Evolutionary conservation across 2,329 filamentous ascomycete species (phyloP).

Genomic region (Boeremia lycopersici): DNA sequence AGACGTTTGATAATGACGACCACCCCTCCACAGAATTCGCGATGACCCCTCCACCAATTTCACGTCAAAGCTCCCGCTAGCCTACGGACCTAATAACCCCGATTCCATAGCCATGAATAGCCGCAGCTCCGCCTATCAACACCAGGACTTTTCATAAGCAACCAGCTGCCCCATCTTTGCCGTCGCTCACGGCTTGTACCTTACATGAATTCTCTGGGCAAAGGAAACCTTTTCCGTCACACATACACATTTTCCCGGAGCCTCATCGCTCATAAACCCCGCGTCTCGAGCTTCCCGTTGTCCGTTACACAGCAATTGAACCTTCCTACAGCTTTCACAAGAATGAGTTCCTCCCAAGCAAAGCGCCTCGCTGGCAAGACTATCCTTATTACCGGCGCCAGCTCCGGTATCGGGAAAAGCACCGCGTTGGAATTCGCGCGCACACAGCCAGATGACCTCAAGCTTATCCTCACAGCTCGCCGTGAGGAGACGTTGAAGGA

Average conservation of each 20-base stretch:
- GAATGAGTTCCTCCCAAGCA: constrained; percentile 69
- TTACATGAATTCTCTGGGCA: constrained; percentile 14
- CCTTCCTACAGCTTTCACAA: constrained; percentile 41
- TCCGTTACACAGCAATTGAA: constrained; percentile 12
- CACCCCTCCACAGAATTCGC: constrained; percentile 9
- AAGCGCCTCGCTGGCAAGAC: constrained; percentile 94
- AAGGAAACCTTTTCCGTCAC: constrained; percentile 8
- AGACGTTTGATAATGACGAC: constrained; percentile 4
- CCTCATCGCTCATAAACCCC: constrained; percentile 3
- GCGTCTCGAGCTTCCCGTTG: background rate
- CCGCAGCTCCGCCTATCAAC: constrained; percentile 5
- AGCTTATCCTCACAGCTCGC: constrained; percentile 87
- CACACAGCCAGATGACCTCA: constrained; percentile 77
- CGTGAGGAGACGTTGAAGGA: constrained; percentile 78
- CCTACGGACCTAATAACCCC: constrained; percentile 5
- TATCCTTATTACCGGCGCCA: constrained; percentile 87
- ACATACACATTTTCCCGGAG: constrained; percentile 3
- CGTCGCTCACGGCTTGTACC: background rate
- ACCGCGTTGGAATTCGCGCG: constrained; percentile 92
- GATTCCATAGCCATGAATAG: background rate
- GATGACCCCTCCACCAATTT: constrained; percentile 1
- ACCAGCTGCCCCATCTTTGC: constrained; percentile 5
- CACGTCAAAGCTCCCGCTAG: constrained; percentile 10
- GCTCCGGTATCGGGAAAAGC: constrained; percentile 84
- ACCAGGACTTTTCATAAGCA: constrained; percentile 2